Percentiles rank a stretch among this genome's conserved stretches.
Conservation (phyloP, 2,329 filamentous ascomycete species). For the Penicillium hesseltinei region DNA sequence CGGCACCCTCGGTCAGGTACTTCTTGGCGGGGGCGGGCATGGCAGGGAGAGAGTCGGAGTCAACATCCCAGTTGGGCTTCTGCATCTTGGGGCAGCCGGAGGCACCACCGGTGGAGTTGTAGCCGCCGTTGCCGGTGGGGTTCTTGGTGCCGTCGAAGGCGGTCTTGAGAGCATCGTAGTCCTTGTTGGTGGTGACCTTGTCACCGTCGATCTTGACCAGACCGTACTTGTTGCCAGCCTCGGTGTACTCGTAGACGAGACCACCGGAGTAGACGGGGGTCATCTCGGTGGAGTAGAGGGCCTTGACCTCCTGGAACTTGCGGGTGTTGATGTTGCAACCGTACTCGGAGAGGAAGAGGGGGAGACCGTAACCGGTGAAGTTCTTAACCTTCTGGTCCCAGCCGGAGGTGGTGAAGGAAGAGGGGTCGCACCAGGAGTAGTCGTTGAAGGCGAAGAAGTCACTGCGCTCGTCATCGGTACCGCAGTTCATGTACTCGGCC, state of each 20-base stretch:
- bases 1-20: slow-evolving; percentile 59
- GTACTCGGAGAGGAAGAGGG: slow-evolving; percentile 93
- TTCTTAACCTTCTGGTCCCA: slow-evolving; percentile 88
- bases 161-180: slow-evolving; percentile 60
- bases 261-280: slow-evolving; percentile 89
- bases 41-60: slow-evolving; percentile 53
- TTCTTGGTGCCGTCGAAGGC: slow-evolving; percentile 51
- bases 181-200: slow-evolving; percentile 56
- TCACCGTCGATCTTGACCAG: slow-evolving; percentile 65
- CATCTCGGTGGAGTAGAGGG: slow-evolving; percentile 83
- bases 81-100: slow-evolving; percentile 55
- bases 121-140: slow-evolving; percentile 58
- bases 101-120: slow-evolving; percentile 54
- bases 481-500: slow-evolving; percentile 92
- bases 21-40: slow-evolving; percentile 56
- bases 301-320: slow-evolving; percentile 72
- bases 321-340: slow-evolving; percentile 83
- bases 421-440: slow-evolving; percentile 72
- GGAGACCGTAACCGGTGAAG: slow-evolving; percentile 81
- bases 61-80: slow-evolving; percentile 57
- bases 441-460: slow-evolving; percentile 92
- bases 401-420: slow-evolving; percentile 72
- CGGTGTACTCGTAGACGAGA: slow-evolving; percentile 92
- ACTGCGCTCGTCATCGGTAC: slow-evolving; percentile 74
- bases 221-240: slow-evolving; percentile 78